Evolutionary conservation across 305 asterid species (phyloP).

Genomic region (Solanum aculeatissimum): DNA sequence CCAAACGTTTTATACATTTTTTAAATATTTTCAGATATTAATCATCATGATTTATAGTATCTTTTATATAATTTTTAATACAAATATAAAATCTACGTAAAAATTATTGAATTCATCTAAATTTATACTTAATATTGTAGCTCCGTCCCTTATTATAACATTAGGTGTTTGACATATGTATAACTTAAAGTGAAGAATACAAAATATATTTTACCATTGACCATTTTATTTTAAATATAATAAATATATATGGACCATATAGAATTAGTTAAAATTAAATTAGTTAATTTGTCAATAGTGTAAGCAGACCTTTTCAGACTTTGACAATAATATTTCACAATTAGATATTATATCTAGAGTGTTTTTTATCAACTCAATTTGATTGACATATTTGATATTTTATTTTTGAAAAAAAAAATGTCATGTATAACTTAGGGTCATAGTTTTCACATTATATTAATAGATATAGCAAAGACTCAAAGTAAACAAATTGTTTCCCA

Average conservation of each 20-base stretch:
- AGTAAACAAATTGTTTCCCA: too few relatives aligned
- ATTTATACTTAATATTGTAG: background rate
- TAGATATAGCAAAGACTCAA: background rate
- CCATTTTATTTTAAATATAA: background rate
- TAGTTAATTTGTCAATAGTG: background rate
- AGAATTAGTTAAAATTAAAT: background rate
- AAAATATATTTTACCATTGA: background rate
- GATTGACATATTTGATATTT: background rate
- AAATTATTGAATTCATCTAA: background rate
- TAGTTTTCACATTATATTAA: background rate
- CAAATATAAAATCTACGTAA: rapidly evolving
- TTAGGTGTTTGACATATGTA: background rate
- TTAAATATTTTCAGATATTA: too few relatives aligned
- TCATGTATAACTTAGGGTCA: too few relatives aligned
- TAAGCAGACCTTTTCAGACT: background rate
- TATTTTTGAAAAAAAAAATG: background rate
- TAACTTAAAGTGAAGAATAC: background rate
- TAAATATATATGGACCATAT: background rate
- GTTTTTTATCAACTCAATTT: background rate
- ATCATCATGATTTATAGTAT: too few relatives aligned
- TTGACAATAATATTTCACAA: background rate
- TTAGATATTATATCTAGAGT: background rate
- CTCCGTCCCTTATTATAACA: background rate
- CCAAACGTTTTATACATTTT: too few relatives aligned
- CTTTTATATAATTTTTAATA: background rate